These are phyloP conservation scores for Pseudopithomyces chartarum DNA, from an alignment of 2,329 filamentous ascomycete species.

Conservation along the genomic window DNA sequence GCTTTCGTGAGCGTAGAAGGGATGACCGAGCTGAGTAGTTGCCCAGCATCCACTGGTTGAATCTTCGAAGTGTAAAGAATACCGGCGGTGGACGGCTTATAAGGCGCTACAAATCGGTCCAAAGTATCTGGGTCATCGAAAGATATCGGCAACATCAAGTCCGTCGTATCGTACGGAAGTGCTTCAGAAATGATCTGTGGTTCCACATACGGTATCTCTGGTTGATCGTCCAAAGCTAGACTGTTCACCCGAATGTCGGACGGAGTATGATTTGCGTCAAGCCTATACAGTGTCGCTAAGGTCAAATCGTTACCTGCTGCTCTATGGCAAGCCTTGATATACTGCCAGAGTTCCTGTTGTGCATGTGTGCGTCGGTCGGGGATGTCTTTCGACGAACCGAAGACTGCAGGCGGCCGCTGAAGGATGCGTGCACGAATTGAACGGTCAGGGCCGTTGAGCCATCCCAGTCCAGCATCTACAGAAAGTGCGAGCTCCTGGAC, in stretches of 20 bases:
- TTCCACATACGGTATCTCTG: constrained; percentile 37
- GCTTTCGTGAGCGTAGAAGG: constrained; percentile 62
- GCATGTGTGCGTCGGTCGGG: constrained; percentile 46
- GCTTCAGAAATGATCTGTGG: constrained; percentile 34
- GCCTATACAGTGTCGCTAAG: constrained; percentile 34
- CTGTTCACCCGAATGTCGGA: constrained; percentile 18
- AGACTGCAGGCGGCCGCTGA: constrained; percentile 51
- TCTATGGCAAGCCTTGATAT: constrained; percentile 30
- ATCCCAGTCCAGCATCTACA: constrained; percentile 70
- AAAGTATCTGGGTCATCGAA: constrained; percentile 28
- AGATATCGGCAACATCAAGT: constrained; percentile 21
- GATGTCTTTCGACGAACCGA: constrained; percentile 48
- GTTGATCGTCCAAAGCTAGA: constrained; percentile 22
- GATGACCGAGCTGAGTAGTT: constrained; percentile 48
- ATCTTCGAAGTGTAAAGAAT: constrained; percentile 42
- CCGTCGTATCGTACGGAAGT: constrained; percentile 22
- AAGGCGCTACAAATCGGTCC: constrained; percentile 23
- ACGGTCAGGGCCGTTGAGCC: constrained; percentile 66
- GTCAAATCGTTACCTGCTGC: constrained; percentile 27
- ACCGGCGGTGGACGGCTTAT: constrained; percentile 22
- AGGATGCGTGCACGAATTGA: constrained; percentile 56
- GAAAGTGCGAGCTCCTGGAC: constrained; percentile 69
- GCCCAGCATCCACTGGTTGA: constrained; percentile 27
- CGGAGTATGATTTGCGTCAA: constrained; percentile 23
- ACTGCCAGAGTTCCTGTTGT: constrained; percentile 43